A percentile compares a stretch with the other conserved stretches of the same genome.
Evolutionary conservation across 2,329 filamentous ascomycete species (phyloP).

Genomic region (Anthostomella pinea): DNA sequence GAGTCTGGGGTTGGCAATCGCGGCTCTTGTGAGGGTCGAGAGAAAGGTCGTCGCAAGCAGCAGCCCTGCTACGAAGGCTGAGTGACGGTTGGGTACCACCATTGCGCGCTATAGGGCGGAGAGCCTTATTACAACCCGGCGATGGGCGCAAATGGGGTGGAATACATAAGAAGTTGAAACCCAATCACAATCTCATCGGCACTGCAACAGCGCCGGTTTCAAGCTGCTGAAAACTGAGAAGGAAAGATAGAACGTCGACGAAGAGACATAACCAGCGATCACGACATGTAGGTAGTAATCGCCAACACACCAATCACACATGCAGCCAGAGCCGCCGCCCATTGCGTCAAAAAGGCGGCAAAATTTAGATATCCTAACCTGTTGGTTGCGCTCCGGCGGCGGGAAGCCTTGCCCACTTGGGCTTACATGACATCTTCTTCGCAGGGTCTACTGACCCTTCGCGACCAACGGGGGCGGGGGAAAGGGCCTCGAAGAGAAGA

Average conservation of each 20-base stretch:
- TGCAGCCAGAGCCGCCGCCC: neutral
- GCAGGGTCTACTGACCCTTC: neutral
- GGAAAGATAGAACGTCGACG: no score
- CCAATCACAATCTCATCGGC: no score
- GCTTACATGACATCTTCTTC: neutral
- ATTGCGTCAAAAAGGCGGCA: neutral
- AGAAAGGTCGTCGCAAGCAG: slow-evolving; percentile 7
- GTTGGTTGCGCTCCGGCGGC: no score
- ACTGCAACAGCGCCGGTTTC: no score
- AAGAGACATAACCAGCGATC: neutral
- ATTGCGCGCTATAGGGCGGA: no score
- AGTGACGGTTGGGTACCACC: neutral
- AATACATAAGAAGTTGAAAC: no score
- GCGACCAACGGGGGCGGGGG: neutral
- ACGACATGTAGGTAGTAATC: neutral
- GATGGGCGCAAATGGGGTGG: no score
- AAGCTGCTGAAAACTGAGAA: no score
- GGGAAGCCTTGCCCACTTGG: neutral
- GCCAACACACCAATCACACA: neutral
- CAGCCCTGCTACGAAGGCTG: neutral
- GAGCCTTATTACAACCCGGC: no score
- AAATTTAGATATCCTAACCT: neutral
- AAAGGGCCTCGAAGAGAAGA: neutral
- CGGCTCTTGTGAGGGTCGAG: slow-evolving; percentile 2
- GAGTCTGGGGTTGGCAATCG: slow-evolving; percentile 9